phyloP scores from a whole-genome alignment of 352 stramenopile genomes.

The Phytophthora rubi region DNA sequence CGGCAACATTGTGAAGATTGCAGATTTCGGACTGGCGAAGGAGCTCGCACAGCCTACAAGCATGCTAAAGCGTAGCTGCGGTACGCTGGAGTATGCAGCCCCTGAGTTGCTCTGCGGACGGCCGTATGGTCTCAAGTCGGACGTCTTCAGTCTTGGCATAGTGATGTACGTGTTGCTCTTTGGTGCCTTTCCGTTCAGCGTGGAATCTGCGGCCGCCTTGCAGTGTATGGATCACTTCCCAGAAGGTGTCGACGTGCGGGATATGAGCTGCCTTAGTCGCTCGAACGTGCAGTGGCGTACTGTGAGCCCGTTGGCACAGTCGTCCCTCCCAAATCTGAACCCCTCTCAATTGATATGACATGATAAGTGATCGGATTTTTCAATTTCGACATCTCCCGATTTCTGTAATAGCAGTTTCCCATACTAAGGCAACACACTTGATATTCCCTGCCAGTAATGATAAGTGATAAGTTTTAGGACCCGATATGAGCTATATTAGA shows the following conservation, averaged over 20 bases:
- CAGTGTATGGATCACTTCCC: conserved; percentile 72
- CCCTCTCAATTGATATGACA: too few relatives aligned
- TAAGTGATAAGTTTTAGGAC: too few relatives aligned
- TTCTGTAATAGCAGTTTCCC: too few relatives aligned
- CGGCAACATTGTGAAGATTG: conserved; percentile 73
- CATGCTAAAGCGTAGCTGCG: conserved; percentile 70
- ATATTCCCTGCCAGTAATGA: too few relatives aligned
- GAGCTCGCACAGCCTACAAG: conserved; percentile 53
- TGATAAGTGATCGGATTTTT: too few relatives aligned
- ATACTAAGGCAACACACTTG: too few relatives aligned
- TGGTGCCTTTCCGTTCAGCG: conserved; percentile 78
- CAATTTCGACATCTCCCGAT: too few relatives aligned
- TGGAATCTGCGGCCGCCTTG: conserved; percentile 71
- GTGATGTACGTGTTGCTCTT: conserved; percentile 85
- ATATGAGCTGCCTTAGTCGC: conserved; percentile 79
- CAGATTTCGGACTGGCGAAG: conserved; percentile 82
- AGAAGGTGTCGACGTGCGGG: conserved; percentile 65
- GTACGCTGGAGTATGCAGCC: conserved; percentile 80
- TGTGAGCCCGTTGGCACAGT: conserved; percentile 56
- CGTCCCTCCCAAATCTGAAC: too few relatives aligned
- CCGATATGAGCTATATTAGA: too few relatives aligned
- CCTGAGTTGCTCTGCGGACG: conserved; percentile 71
- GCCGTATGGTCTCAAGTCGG: conserved; percentile 78
- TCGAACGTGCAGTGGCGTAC: conserved; percentile 66
- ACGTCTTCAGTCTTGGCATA: conserved; percentile 83